A percentile compares a stretch with the other conserved stretches of the same genome.
These are phyloP conservation scores for Umbellularia californica DNA, from an alignment of 164 flowering plant species.

Conservation along the genomic window DNA sequence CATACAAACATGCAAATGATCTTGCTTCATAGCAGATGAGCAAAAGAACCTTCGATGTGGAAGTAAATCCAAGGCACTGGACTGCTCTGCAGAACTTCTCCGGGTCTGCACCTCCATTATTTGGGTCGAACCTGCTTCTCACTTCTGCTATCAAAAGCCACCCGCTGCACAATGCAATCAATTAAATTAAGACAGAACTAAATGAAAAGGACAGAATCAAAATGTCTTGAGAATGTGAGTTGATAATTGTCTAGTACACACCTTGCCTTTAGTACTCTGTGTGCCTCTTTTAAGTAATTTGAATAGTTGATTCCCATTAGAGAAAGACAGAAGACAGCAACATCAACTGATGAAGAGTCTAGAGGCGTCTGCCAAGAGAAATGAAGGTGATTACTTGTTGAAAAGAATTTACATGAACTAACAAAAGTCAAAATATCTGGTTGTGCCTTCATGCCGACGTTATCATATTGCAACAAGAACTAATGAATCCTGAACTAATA, in stretches of 20 bases:
- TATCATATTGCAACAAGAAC: too few relatives aligned
- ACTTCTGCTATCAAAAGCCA: slow-evolving; percentile 98
- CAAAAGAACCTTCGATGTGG: slow-evolving; percentile 39
- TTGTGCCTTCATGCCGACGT: background rate
- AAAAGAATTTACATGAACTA: background rate
- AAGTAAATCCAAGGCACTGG: slow-evolving; percentile 65
- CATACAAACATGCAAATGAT: background rate
- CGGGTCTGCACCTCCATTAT: slow-evolving; percentile 86
- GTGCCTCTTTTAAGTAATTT: slow-evolving; percentile 68
- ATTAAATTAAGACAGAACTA: background rate
- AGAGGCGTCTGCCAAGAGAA: slow-evolving; percentile 57
- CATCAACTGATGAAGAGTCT: slow-evolving; percentile 66
- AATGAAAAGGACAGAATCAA: background rate
- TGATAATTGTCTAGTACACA: slow-evolving; percentile 14
- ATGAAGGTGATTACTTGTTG: background rate
- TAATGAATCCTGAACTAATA: background rate
- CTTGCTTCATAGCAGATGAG: background rate
- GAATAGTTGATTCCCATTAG: slow-evolving; percentile 82
- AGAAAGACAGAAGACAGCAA: slow-evolving; percentile 92
- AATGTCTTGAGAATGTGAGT: background rate
- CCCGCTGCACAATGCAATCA: slow-evolving; percentile 44
- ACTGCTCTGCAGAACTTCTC: slow-evolving; percentile 55
- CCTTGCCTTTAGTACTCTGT: slow-evolving; percentile 81
- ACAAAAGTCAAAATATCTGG: background rate
- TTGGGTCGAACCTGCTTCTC: slow-evolving; percentile 89